Conservation (phyloP, 2,329 filamentous ascomycete genomes). For the Laburnicola sp. region DNA sequence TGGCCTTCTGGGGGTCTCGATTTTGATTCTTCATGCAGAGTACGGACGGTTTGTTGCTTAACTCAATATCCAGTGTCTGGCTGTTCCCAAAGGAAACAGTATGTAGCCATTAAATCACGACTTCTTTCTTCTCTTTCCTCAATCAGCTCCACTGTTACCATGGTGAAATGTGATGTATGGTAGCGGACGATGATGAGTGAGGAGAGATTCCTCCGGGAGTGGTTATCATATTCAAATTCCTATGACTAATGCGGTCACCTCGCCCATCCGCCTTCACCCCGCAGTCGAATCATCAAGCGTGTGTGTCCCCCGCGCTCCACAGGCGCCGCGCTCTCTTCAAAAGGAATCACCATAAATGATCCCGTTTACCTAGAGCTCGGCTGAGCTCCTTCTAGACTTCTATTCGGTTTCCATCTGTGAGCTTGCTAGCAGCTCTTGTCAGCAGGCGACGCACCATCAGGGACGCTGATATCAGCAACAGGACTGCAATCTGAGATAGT, state of each 20-base stretch:
- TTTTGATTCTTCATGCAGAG: neutral
- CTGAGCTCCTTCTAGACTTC: neutral
- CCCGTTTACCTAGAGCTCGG: neutral
- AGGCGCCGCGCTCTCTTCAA: conserved; percentile 2
- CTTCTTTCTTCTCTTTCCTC: neutral
- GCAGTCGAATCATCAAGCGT: neutral
- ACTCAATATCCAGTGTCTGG: conserved; percentile 2
- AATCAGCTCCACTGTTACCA: neutral
- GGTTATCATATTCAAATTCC: neutral
- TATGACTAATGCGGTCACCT: conserved; percentile 5
- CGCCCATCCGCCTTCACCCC: neutral
- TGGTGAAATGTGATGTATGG: no score
- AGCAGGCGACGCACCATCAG: neutral
- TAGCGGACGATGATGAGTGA: no score
- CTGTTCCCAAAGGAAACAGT: neutral
- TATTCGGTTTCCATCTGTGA: no score
- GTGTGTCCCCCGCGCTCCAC: neutral
- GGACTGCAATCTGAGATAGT: neutral
- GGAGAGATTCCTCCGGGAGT: no score
- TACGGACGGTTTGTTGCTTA: conserved; percentile 4
- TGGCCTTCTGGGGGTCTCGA: neutral
- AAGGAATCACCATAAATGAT: neutral
- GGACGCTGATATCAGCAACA: no score
- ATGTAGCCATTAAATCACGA: neutral
- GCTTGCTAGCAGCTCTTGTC: neutral